phyloP scores from a whole-genome alignment of 352 stramenopile genomes.

The Phytophthora tentaculata region DNA sequence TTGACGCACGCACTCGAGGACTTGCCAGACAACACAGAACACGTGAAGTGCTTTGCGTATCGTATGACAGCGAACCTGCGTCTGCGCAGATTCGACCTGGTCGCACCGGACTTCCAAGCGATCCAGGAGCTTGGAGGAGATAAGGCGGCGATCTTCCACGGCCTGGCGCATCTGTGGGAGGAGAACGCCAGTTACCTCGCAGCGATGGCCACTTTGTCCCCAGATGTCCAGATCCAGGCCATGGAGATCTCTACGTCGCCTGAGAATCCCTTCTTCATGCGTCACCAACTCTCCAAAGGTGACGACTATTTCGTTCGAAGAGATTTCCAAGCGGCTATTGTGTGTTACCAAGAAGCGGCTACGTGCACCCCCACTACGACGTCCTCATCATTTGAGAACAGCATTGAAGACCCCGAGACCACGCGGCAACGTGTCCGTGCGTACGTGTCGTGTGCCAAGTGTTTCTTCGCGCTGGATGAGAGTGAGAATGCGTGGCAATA shows the following conservation, averaged over 20 bases:
- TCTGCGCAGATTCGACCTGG: slow-evolving; percentile 56
- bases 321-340: slow-evolving; percentile 60
- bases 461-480: slow-evolving; percentile 64
- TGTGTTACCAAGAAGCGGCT: slow-evolving; percentile 57
- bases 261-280: slow-evolving; percentile 59
- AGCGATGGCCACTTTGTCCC: slow-evolving; percentile 36
- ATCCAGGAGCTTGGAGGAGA: slow-evolving; percentile 67
- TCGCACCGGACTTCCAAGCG: slow-evolving; percentile 56
- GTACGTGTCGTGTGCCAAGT: slow-evolving; percentile 64
- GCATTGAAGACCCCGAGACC: slow-evolving; percentile 42
- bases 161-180: slow-evolving; percentile 70
- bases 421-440: slow-evolving; percentile 50
- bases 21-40: slow-evolving; percentile 63
- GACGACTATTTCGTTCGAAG: slow-evolving; percentile 68
- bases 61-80: slow-evolving; percentile 76
- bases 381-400: slow-evolving; percentile 21
- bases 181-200: slow-evolving; percentile 65
- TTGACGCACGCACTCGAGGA: slow-evolving; percentile 52
- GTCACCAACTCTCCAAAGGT: slow-evolving; percentile 59
- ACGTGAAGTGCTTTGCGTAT: slow-evolving; percentile 81
- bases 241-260: slow-evolving; percentile 40
- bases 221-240: slow-evolving; percentile 41
- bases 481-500: slow-evolving; percentile 52
- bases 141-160: slow-evolving; percentile 81
- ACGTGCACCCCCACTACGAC: slow-evolving; percentile 27